Evolutionary conservation across 371 early-diverging fungal genomes (phyloP), one percentile per base, ranked within the genome.

Genomic region (Mucor mucedo): DNA sequence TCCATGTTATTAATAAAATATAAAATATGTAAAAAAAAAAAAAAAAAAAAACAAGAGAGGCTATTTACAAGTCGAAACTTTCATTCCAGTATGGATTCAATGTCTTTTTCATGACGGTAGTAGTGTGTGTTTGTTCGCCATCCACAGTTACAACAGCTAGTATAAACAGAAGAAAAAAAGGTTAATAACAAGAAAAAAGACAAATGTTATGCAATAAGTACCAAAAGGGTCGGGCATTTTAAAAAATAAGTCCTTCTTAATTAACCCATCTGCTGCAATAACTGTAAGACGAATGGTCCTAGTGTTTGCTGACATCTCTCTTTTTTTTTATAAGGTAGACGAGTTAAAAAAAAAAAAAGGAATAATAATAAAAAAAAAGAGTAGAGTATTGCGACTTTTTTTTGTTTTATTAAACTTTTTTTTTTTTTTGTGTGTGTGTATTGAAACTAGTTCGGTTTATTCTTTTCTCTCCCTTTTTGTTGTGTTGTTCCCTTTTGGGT

Each of bases 221-320:
- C 95, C 90, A 72, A 81, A 81, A 49, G 82, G 82, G 68, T 81
- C 82, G 53, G 82, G 82, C 55, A 77, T 60, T 68, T 81, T 81
- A 66, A 78, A 81, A 67, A 95, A 94, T 14, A 95, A 79, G 75
- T 97, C 96, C 48, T 94, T 90, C 78, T 95, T 96, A 76, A 89
- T 87, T 47, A 96, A 86, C 28, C 95, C 92, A 81, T 95, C 94
- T 27, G 96, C 96, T 45, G 95, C 95, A 71, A 97, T 90, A 57
- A 97, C 95, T 28, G 82, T 81, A 16, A 81, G 55, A 41, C 82
- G 73, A 44, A 81, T 72, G 11, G 71, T 73, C 58, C 69, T 76
- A 40, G 76, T 81, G 54, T 70, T 62, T 59, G 63, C 65, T 57
- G 76, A 71, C 21, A 47, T 47, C 21, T 47, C 47, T 47, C n/a